Evolutionary conservation across 1,139 yeast species (phyloP).

Genomic region (Kodamaea derodonti): DNA sequence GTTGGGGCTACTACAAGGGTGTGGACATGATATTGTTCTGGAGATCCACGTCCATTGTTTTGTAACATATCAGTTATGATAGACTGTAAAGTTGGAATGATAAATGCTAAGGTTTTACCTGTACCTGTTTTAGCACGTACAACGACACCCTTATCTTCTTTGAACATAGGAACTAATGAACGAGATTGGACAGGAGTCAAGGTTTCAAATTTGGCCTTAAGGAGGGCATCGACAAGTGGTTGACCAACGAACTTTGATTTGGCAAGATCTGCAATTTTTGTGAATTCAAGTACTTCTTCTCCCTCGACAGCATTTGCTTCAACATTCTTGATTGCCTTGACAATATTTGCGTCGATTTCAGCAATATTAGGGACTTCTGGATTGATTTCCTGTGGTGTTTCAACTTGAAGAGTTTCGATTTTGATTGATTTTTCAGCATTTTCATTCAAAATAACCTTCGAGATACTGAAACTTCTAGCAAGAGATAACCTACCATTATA

Average conservation of each 20-base stretch:
- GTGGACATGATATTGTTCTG: conserved; percentile 27
- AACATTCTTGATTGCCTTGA: no score
- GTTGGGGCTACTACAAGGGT: conserved; percentile 85
- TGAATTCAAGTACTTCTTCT: conserved; percentile 1
- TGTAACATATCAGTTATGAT: conserved; percentile 7
- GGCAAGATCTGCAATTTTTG: conserved; percentile 7
- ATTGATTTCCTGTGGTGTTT: neutral
- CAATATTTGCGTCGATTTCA: no score
- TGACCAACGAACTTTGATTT: conserved; percentile 10
- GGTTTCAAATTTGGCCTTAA: conserved; percentile 37
- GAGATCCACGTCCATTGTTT: conserved; percentile 14
- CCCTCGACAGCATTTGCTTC: neutral
- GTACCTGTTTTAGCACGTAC: conserved; percentile 95
- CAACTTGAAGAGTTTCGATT: neutral
- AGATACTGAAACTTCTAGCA: conserved; percentile 3
- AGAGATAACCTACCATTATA: neutral
- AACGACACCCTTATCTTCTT: conserved; percentile 59
- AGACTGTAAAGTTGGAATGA: conserved; percentile 67
- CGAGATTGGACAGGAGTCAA: conserved; percentile 80
- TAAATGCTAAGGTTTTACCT: conserved; percentile 89
- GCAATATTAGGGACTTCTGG: neutral
- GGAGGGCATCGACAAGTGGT: conserved; percentile 27
- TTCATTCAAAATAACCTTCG: neutral
- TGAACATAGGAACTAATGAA: conserved; percentile 64
- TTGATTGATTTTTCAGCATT: neutral